Percentiles rank a stretch among this genome's conserved stretches.
phyloP scores from a whole-genome alignment of 2,329 filamentous ascomycete species.

The Trichoderma koningiopsis region DNA sequence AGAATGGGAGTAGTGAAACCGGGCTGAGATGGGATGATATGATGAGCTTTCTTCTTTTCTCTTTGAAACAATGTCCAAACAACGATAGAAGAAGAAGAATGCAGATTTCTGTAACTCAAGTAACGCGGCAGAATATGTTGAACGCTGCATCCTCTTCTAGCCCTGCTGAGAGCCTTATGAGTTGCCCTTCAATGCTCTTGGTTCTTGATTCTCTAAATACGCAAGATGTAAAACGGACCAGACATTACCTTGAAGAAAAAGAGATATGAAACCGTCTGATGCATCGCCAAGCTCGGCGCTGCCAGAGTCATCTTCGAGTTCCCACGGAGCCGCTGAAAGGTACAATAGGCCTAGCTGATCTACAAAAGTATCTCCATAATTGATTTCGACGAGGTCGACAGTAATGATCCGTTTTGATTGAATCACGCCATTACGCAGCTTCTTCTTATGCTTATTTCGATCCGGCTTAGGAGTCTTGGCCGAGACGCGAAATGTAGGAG shows the following conservation, averaged over 20 bases:
- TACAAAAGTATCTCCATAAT: background rate
- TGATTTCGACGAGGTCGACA: background rate
- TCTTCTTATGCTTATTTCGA: slow-evolving; percentile 22
- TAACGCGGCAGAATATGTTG: background rate
- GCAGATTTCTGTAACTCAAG: background rate
- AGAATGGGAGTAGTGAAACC: background rate
- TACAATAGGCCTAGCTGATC: background rate
- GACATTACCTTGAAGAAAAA: background rate
- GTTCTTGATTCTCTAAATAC: background rate
- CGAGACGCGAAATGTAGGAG: slow-evolving; percentile 11
- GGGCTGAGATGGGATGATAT: background rate
- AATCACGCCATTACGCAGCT: slow-evolving; percentile 4
- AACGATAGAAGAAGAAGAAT: background rate
- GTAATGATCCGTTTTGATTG: background rate
- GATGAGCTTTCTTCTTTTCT: background rate
- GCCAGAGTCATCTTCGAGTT: background rate
- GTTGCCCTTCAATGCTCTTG: background rate
- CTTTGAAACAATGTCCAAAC: background rate
- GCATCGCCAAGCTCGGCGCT: background rate
- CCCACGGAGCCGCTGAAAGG: background rate
- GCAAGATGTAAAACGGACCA: background rate
- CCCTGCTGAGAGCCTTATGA: background rate
- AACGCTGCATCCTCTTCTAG: background rate
- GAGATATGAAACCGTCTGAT: background rate
- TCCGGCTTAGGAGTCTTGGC: background rate